phyloP scores from a whole-genome alignment of 2,329 filamentous ascomycete genomes.

The Fusarium brachygibbosum region DNA sequence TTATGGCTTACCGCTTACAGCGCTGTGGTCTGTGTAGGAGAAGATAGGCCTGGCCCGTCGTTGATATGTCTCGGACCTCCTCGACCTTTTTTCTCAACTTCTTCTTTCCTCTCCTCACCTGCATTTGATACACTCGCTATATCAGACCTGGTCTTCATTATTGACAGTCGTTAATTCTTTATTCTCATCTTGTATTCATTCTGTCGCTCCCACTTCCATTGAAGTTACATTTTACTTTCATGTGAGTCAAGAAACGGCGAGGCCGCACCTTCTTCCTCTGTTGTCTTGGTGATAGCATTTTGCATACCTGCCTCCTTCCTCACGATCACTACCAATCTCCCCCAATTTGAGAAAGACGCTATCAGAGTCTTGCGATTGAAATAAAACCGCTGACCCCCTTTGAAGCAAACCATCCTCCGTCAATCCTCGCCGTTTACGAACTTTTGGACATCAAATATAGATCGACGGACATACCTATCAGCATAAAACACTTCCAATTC shows the following conservation, averaged over 20 bases:
- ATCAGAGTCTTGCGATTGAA: background rate
- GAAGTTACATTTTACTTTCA: background rate
- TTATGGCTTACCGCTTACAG: constrained; percentile 7
- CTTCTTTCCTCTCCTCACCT: constrained; percentile 26
- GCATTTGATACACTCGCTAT: constrained; percentile 36
- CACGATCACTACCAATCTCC: constrained; percentile 7
- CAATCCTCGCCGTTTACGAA: constrained; percentile 29
- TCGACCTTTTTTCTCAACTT: constrained; percentile 32
- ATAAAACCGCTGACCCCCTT: constrained; percentile 34
- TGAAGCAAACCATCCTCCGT: constrained; percentile 19
- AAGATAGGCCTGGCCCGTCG: constrained; percentile 1
- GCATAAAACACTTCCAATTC: constrained; percentile 13
- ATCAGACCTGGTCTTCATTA: constrained; percentile 24
- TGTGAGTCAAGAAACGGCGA: constrained; percentile 31
- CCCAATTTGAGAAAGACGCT: constrained; percentile 10
- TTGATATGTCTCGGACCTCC: constrained; percentile 32
- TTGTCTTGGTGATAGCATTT: constrained; percentile 35
- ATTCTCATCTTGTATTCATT: constrained; percentile 3
- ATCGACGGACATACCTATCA: constrained; percentile 24
- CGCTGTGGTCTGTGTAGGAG: background rate
- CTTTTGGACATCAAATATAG: constrained; percentile 17
- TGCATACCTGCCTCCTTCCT: constrained; percentile 34
- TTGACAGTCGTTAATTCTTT: constrained; percentile 26
- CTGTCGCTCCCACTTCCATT: constrained; percentile 10
- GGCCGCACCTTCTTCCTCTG: constrained; percentile 8